Percentiles rank a stretch among this genome's conserved stretches.
phyloP scores from a whole-genome alignment of 768 basidiomycete genomes.

The Rhizopogon rudus region DNA sequence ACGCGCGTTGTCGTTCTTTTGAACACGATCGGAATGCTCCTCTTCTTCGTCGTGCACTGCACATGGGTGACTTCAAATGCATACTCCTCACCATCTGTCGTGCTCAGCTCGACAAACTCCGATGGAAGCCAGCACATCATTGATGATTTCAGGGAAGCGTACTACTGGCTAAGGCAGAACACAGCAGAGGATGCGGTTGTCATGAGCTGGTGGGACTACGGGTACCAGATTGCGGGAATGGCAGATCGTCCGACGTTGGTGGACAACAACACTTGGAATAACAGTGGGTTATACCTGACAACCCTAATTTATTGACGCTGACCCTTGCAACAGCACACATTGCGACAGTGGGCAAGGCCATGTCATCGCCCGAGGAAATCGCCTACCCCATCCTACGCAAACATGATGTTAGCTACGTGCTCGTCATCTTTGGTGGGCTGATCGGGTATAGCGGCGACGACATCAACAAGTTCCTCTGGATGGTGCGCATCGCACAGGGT shows the following conservation, averaged over 20 bases:
- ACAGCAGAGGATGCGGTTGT: constrained; percentile 89
- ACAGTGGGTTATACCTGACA: constrained; percentile 58
- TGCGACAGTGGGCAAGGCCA: constrained; percentile 97
- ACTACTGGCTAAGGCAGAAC: constrained; percentile 97
- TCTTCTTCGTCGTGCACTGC: constrained; percentile 93
- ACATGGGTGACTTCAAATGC: constrained; percentile 94
- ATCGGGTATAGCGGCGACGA: constrained; percentile 98
- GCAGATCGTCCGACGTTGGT: constrained; percentile 94
- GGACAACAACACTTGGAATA: constrained; percentile 99
- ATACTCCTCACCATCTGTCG: constrained; percentile 97
- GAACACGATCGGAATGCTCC: constrained; percentile 72
- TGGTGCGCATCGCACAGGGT: constrained; percentile 92
- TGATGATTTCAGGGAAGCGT: constrained; percentile 98
- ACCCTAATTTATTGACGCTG: constrained; percentile 1
- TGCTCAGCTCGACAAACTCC: constrained; percentile 69
- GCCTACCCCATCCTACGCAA: constrained; percentile 96
- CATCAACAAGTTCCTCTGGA: constrained; percentile 99
- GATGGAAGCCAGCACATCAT: constrained; percentile 94
- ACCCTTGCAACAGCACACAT: constrained; percentile 67
- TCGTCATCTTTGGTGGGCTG: constrained; percentile 95
- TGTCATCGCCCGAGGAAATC: constrained; percentile 90
- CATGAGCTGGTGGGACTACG: constrained; percentile 99
- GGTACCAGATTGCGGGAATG: constrained; percentile 99
- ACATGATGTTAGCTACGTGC: constrained; percentile 96
- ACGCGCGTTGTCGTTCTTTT: constrained; percentile 70